A percentile compares a stretch with the other conserved stretches of the same genome.
phyloP scores from a whole-genome alignment of 352 stramenopile species.

The Globisporangium spiculum region DNA sequence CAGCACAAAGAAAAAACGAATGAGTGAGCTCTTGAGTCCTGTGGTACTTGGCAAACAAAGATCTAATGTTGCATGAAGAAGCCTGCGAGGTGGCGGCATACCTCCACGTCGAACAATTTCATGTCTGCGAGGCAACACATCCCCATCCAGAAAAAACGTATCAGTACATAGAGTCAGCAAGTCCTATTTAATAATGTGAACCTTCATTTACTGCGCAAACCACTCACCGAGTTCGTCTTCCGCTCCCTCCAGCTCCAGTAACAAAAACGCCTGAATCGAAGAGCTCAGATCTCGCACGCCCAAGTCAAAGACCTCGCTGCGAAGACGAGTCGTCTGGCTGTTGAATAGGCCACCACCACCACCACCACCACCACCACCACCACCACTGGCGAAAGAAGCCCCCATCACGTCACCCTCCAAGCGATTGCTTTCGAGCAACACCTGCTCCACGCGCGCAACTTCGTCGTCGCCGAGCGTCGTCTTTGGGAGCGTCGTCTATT shows the following conservation, averaged over 20 bases:
- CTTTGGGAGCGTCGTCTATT: constrained; percentile 4
- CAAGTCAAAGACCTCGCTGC: constrained; percentile 50
- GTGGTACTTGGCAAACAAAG: too few species aligned
- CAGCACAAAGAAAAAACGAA: not conserved
- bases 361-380: not conserved
- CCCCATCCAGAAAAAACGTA: not conserved
- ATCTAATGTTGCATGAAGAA: not conserved
- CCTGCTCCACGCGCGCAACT: constrained; percentile 9
- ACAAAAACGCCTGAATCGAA: constrained; percentile 21
- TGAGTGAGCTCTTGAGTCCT: too few species aligned
- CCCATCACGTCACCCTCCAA: constrained; percentile 1
- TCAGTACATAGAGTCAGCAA: not conserved
- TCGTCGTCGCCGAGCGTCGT: constrained; percentile 10
- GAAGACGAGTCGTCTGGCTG: constrained; percentile 24
- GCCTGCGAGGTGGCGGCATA: constrained; percentile 6
- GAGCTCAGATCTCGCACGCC: constrained; percentile 47
- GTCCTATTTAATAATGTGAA: too few species aligned
- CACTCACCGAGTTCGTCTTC: constrained; percentile 35
- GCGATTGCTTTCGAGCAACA: constrained; percentile 8
- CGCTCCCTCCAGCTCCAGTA: constrained; percentile 34
- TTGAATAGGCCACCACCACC: not conserved
- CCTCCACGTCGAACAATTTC: constrained; percentile 47
- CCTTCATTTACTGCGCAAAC: too few species aligned
- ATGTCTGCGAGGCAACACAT: constrained; percentile 24
- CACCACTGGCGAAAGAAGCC: constrained; percentile 20